Evolutionary conservation across 208 protist species (phyloP).

Genomic region (Crithidia brevicula): DNA sequence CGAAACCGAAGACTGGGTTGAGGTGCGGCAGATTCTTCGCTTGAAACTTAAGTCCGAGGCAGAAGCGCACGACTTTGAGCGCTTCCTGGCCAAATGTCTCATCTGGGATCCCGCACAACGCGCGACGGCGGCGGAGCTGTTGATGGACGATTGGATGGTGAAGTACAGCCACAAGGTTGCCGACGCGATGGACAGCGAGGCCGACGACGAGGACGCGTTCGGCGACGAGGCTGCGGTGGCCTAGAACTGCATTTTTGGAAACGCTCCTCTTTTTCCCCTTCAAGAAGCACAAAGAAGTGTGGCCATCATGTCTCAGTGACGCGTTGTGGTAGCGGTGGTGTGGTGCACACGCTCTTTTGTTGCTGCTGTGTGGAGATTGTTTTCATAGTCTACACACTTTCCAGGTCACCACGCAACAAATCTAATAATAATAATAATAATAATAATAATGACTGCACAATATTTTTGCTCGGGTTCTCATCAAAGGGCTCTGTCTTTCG

Average conservation of each 20-base stretch:
- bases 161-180: conserved; percentile 24
- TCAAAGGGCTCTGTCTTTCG: background rate
- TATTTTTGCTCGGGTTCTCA: too few species aligned
- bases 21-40: conserved; percentile 37
- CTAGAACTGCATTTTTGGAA: too few species aligned
- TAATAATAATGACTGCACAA: too few species aligned
- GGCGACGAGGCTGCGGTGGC: background rate
- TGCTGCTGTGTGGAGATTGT: too few species aligned
- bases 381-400: too few species aligned
- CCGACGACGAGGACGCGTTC: background rate
- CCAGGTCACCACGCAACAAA: too few species aligned
- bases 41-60: conserved; percentile 31
- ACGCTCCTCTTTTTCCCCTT: too few species aligned
- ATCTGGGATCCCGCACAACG: conserved; percentile 63
- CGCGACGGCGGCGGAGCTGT: conserved; percentile 36
- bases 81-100: conserved; percentile 46
- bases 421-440: too few species aligned
- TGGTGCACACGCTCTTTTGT: background rate
- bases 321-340: background rate
- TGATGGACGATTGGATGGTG: conserved; percentile 43
- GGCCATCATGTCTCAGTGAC: too few species aligned
- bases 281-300: too few species aligned
- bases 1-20: conserved; percentile 41
- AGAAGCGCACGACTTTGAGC: conserved; percentile 45
- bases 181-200: conserved; percentile 13